These are phyloP conservation scores for Chrysanthemum seticuspe DNA, from an alignment of 129 eudicot species.

Conservation along the genomic window DNA sequence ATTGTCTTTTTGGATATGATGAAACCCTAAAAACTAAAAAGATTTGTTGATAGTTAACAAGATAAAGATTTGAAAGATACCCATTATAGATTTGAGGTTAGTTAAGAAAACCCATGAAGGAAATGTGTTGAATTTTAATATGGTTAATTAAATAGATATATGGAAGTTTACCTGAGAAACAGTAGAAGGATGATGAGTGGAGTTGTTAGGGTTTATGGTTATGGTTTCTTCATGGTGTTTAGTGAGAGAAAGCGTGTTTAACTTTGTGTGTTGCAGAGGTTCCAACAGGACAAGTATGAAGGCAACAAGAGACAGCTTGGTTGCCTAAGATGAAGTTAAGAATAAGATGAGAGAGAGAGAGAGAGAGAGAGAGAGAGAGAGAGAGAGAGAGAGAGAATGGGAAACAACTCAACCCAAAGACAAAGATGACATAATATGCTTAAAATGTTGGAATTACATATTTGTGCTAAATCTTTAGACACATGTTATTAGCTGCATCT, in stretches of 20 bases:
- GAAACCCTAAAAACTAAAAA: slow-evolving; percentile 14
- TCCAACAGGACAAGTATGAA: slow-evolving; percentile 47
- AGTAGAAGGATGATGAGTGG: slow-evolving; percentile 4
- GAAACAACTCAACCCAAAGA: slow-evolving; percentile 37
- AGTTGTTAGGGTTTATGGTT: slow-evolving; percentile 21
- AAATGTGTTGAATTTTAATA: not conserved
- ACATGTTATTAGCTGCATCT: too few species aligned
- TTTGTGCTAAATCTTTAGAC: not conserved
- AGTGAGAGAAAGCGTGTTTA: slow-evolving; percentile 15
- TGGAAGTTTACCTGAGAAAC: slow-evolving; percentile 30
- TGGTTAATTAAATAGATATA: slow-evolving; percentile 8
- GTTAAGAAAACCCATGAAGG: slow-evolving; percentile 1
- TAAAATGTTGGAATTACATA: not conserved
- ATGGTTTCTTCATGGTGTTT: slow-evolving; percentile 34
- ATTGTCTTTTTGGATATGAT: not conserved
- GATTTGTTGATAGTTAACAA: slow-evolving; percentile 20
- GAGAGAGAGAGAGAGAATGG: slow-evolving; percentile 27
- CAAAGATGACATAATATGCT: slow-evolving; percentile 44
- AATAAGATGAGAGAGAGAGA: slow-evolving; percentile 11
- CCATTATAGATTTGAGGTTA: not conserved
- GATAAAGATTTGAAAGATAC: slow-evolving; percentile 21
- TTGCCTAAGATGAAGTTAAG: slow-evolving; percentile 71
- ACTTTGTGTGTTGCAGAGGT: slow-evolving; percentile 37
- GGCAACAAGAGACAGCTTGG: slow-evolving; percentile 89
- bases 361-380: not conserved